Conservation (phyloP, 148 eudicot genomes). For the Pouteria glomerata region DNA sequence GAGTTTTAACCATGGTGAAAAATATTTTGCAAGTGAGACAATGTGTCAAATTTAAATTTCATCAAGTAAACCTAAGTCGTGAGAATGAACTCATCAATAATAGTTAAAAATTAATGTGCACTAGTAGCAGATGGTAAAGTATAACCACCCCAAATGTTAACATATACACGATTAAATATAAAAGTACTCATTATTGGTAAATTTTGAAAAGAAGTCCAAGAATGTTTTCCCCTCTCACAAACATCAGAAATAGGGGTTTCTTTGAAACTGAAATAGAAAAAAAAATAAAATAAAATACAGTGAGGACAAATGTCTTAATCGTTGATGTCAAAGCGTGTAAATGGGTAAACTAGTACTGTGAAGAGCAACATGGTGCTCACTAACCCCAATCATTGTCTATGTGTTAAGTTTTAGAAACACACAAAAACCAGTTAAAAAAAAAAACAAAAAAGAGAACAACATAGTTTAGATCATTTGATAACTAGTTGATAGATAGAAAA, state of each 20-base stretch:
- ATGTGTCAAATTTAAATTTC: no score
- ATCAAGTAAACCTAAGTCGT: no score
- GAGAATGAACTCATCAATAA: no score
- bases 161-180: neutral
- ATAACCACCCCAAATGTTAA: neutral
- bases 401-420: neutral
- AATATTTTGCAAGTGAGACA: neutral
- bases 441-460: neutral
- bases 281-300: no score
- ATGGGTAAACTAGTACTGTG: neutral
- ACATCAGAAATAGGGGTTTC: neutral
- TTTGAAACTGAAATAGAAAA: neutral
- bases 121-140: neutral
- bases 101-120: no score
- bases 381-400: neutral
- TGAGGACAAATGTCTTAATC: neutral
- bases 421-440: neutral
- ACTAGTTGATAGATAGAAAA: neutral
- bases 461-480: neutral
- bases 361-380: neutral
- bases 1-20: neutral
- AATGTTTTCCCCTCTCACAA: neutral
- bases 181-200: neutral
- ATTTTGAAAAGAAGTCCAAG: neutral
- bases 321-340: neutral